Percentiles rank a stretch among this genome's conserved stretches.
phyloP scores from a whole-genome alignment of 345 rosid species.

The Diplotaxis tenuifolia region DNA sequence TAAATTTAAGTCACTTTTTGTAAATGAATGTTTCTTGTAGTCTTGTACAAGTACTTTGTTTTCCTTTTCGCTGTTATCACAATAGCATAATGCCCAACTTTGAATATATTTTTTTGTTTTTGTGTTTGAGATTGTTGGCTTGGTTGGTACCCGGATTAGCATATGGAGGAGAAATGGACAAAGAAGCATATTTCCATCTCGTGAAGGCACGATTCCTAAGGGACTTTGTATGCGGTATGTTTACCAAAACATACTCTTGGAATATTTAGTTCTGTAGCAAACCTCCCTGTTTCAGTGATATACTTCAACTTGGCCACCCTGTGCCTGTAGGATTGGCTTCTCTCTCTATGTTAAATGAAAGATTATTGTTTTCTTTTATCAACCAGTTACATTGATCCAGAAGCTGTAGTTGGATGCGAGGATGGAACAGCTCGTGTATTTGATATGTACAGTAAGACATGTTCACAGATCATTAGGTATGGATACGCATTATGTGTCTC shows the following conservation, averaged over 20 bases:
- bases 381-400: slow-evolving; percentile 80
- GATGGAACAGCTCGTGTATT: slow-evolving; percentile 86
- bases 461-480: slow-evolving; percentile 57
- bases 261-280: background rate
- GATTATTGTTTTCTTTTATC: background rate
- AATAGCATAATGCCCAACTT: background rate
- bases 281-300: background rate
- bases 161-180: slow-evolving; percentile 85
- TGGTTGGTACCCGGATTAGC: slow-evolving; percentile 72
- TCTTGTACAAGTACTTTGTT: too few species aligned
- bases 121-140: slow-evolving; percentile 66
- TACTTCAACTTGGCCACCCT: background rate
- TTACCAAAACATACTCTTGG: slow-evolving; percentile 9
- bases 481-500: background rate
- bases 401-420: slow-evolving; percentile 84
- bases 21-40: too few species aligned
- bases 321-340: background rate
- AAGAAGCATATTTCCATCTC: slow-evolving; percentile 72
- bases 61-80: too few species aligned
- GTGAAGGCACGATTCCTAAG: slow-evolving; percentile 62
- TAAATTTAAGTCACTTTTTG: too few species aligned
- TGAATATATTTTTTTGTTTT: background rate
- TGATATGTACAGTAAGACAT: slow-evolving; percentile 87
- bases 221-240: slow-evolving; percentile 86
- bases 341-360: background rate